A percentile compares a stretch with the other conserved stretches of the same genome.
Evolutionary conservation across 441 rosid species (phyloP).

Genomic region (Arabidopsis hybrid): DNA sequence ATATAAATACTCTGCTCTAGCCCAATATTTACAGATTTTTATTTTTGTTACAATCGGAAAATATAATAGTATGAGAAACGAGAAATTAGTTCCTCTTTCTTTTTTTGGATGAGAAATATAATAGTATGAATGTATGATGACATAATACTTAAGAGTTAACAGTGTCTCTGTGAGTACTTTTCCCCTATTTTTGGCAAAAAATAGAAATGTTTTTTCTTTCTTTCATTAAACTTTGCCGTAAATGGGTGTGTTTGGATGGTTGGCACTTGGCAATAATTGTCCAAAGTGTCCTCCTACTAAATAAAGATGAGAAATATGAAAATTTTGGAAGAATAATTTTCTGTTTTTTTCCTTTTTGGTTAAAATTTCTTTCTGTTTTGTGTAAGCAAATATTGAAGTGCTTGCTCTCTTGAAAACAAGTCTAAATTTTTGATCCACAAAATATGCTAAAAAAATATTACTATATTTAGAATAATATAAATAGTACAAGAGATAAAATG

Average conservation of each 20-base stretch:
- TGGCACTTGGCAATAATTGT: constrained; percentile 45
- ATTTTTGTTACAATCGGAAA: background rate
- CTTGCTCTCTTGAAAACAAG: background rate
- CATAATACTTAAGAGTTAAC: background rate
- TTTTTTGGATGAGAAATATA: constrained; percentile 43
- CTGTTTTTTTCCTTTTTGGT: too few species aligned
- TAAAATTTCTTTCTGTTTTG: background rate
- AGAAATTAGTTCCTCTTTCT: constrained; percentile 45
- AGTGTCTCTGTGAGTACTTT: constrained; percentile 35
- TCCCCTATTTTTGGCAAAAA: constrained; percentile 56
- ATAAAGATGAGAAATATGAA: background rate
- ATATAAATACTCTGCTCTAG: constrained; percentile 73
- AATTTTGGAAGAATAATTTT: background rate
- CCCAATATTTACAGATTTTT: constrained; percentile 5
- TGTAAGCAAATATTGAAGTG: constrained; percentile 11
- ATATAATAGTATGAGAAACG: constrained; percentile 20
- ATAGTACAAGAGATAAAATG: background rate
- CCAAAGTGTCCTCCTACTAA: constrained; percentile 45
- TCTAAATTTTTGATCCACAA: background rate
- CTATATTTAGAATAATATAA: background rate
- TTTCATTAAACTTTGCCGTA: constrained; percentile 55
- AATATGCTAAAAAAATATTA: background rate
- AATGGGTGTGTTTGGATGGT: constrained; percentile 55
- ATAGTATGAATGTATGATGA: background rate
- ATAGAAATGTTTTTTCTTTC: constrained; percentile 50